Conservation (phyloP, 192 early-diverging fungal genomes). For the Thoreauomyces humboldtii region DNA sequence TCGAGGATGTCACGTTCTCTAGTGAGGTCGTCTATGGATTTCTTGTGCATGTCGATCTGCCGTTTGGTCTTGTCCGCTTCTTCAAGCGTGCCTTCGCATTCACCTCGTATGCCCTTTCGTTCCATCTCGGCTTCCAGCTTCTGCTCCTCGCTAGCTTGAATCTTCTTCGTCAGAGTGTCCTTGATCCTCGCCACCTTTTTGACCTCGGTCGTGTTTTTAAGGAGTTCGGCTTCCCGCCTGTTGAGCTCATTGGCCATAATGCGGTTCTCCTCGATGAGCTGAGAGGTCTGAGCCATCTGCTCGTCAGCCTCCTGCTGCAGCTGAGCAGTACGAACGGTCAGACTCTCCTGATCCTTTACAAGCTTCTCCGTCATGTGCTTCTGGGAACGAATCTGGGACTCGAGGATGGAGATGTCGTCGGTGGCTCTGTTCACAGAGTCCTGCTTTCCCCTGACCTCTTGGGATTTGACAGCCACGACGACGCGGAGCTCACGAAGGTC, state of each 20-base stretch:
- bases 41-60: slow-evolving; percentile 44
- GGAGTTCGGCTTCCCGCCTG: slow-evolving; percentile 43
- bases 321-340: slow-evolving; percentile 47
- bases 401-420: slow-evolving; percentile 55
- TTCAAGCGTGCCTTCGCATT: slow-evolving; percentile 37
- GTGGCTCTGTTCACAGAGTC: slow-evolving; percentile 57
- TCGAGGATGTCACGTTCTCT: slow-evolving; percentile 53
- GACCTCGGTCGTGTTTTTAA: slow-evolving; percentile 44
- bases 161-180: slow-evolving; percentile 57
- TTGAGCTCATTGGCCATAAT: slow-evolving; percentile 39
- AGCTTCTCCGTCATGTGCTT: slow-evolving; percentile 57
- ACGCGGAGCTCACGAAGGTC: slow-evolving; percentile 57
- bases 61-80: slow-evolving; percentile 41
- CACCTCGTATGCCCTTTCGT: slow-evolving; percentile 38
- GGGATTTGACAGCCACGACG: slow-evolving; percentile 57
- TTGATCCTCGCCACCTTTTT: slow-evolving; percentile 48
- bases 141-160: slow-evolving; percentile 51
- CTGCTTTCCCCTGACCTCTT: slow-evolving; percentile 58
- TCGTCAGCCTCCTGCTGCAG: slow-evolving; percentile 58
- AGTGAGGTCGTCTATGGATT: slow-evolving; percentile 52
- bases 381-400: slow-evolving; percentile 53
- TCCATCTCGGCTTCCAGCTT: slow-evolving; percentile 51
- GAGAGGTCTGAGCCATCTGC: slow-evolving; percentile 47
- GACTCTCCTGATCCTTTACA: slow-evolving; percentile 48
- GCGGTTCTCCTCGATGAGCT: slow-evolving; percentile 52